Base-by-base conservation (phyloP, 805 yeast species). In the Zygoascus ofunaensis region DNA sequence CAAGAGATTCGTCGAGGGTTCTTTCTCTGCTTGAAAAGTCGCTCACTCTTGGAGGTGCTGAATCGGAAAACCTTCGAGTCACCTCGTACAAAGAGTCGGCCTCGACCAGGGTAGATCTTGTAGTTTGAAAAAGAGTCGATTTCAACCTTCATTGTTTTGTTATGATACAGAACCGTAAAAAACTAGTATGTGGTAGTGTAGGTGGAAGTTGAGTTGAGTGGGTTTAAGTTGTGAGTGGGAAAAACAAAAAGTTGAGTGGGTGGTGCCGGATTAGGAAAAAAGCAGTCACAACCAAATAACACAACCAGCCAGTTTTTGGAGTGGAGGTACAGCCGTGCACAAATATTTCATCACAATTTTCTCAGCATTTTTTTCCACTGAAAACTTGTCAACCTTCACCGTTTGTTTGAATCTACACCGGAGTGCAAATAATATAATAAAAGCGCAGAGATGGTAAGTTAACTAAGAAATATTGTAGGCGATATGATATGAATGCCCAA, bases 1-100 rank as follows among this genome's bases (percentile, higher is more conserved):
- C 99, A 92, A 57, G 97, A 81, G 71, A 92, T 81, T 82, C 96
- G 85, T 82, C 99, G 89, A 77, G 99, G 99, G 89, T 92, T 92
- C 94, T 92, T 92, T 83, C 97, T 87, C 80, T 92, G 99, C 69
- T 82, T 80, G 92, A 92, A 92, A 68, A 92, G 82, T 70, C 97
- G 87, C 65, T 95, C 90, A 69, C 94, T 80, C 77, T 92, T 92
- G 62, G 97, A 84, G 72, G 85, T 80, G 73, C 84, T 94, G 92
- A 92, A 92, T 82, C 99, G 89, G 95, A 92, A 92, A 68, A 89
- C 74, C 82, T 92, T 92, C 69, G 97, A 89, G 87, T 92, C 99
- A 66, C 97, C 97, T 77, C 99, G 87, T 74, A 92, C 87, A 70
- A 86, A 92, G 72, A 92, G 82, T 71, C 43, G 43, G 18, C 43